Evolutionary conservation across 1,139 yeast species (phyloP), one percentile per base, ranked within the genome.

Genomic region (Candida sojae): DNA sequence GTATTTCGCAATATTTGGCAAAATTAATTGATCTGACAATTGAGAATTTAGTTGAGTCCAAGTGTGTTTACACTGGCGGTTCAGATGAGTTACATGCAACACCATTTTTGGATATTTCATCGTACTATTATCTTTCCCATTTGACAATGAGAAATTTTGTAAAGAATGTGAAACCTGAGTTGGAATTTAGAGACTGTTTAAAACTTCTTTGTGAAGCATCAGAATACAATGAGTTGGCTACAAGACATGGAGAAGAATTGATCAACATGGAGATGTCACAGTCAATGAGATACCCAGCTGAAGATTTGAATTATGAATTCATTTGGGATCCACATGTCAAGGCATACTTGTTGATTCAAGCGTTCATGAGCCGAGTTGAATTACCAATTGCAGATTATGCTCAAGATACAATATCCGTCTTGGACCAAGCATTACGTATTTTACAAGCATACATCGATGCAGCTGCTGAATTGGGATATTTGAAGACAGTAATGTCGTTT

Each of bases 321-420:
- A 86, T 91, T 65, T 91, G 96, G 87, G 97, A 93, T 66, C 98
- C 99, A 2, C 98, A 93, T 65, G 92, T 93, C 54, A 93, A 93
- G 63, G 86, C 96, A 0, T 93, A 82, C 61, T 73, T 93, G 56
- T 75, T 93, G 51, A 64, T 93, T 11, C 98, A 95, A 65, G 97
- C 98, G 0, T 90, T 82, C 60, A 81, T 95, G 80, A 80, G 87
- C 50, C 75, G 96, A 49, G 79, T 88, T 10, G 96, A 89, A 53
- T 71, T 93, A 45, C 99, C 99, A 1, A 89, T 95, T 61, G 95
- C 96, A 0, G 99, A 93, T 73, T 95, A 95, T 63, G 77, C 88
- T 11, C 98, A 93, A 61, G 99, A 93, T 67, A 91, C 97, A 0
- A 83, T 91, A 21, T 86, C 98, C 0, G 96, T 95, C 4, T 72